These are phyloP conservation scores for Suhomyces bribrorum DNA, from an alignment of 1,139 yeast species.

Conservation along the genomic window DNA sequence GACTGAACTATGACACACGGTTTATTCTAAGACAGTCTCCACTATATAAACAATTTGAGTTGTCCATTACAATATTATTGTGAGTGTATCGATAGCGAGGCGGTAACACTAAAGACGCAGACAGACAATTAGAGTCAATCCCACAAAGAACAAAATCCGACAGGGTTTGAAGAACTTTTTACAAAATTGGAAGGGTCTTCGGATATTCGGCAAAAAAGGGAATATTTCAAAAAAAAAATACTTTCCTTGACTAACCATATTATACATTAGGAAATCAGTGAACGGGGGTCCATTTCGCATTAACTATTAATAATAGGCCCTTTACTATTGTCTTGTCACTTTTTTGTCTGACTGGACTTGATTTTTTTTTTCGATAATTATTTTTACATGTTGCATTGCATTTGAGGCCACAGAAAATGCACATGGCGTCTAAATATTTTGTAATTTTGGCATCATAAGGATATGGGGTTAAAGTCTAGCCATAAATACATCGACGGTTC, in stretches of 20 bases:
- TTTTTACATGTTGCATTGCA: slow-evolving; percentile 5
- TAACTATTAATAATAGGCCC: too few relatives aligned
- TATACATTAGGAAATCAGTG: too few relatives aligned
- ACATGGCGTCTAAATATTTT: slow-evolving; percentile 11
- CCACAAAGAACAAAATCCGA: slow-evolving; percentile 8
- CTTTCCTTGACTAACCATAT: too few relatives aligned
- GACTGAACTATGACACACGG: background rate
- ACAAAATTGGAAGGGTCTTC: slow-evolving; percentile 6
- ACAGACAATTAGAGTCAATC: slow-evolving; percentile 8
- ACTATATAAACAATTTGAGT: slow-evolving; percentile 12
- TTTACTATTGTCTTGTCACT: slow-evolving; percentile 2
- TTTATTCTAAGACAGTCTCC: background rate
- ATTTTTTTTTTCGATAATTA: slow-evolving; percentile 1
- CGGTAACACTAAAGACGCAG: slow-evolving; percentile 13
- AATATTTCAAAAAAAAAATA: background rate
- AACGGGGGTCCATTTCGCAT: too few relatives aligned
- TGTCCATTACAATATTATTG: slow-evolving; percentile 8
- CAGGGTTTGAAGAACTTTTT: slow-evolving; percentile 10
- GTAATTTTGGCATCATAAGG: background rate
- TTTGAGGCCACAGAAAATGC: slow-evolving; percentile 6
- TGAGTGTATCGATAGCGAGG: slow-evolving; percentile 14
- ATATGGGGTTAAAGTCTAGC: background rate
- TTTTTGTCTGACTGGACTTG: slow-evolving; percentile 2
- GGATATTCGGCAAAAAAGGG: background rate
- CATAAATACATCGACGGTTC: background rate